Conservation (phyloP, 495 filamentous ascomycete species). For the Entonaema liquescens region DNA sequence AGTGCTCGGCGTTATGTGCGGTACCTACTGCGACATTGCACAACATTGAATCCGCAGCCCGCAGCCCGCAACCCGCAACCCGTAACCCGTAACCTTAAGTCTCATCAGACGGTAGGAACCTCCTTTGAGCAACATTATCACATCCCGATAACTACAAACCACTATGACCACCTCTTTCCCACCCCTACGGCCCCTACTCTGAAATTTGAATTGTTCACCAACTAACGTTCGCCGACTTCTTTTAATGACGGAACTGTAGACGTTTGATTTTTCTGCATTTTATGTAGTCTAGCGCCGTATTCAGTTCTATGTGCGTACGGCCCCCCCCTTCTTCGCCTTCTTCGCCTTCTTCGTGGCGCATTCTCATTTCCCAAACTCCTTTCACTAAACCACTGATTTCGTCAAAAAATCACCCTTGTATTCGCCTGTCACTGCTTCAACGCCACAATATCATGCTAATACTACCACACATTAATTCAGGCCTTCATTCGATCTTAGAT, state of each 20-base stretch:
- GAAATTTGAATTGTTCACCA: slow-evolving; percentile 9
- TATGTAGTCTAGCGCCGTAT: slow-evolving; percentile 31
- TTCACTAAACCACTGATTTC: slow-evolving; percentile 25
- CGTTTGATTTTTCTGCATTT: slow-evolving; percentile 27
- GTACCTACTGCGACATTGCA: slow-evolving; percentile 31
- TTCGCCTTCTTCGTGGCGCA: slow-evolving; percentile 21
- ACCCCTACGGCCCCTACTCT: slow-evolving; percentile 10
- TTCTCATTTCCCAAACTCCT: slow-evolving; percentile 29
- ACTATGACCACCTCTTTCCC: slow-evolving; percentile 14
- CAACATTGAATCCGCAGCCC: slow-evolving; percentile 21
- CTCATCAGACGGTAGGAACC: slow-evolving; percentile 38
- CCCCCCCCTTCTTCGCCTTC: not conserved
- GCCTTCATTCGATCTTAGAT: slow-evolving; percentile 38
- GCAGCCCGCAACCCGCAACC: slow-evolving; percentile 10
- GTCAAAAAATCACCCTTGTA: slow-evolving; percentile 25
- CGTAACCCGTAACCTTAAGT: slow-evolving; percentile 29
- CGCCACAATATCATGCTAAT: slow-evolving; percentile 35
- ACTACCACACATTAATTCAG: slow-evolving; percentile 28
- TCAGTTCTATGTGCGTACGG: slow-evolving; percentile 37
- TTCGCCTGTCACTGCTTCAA: slow-evolving; percentile 9
- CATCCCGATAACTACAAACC: slow-evolving; percentile 30
- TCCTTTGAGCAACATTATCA: slow-evolving; percentile 42
- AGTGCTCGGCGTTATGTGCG: slow-evolving; percentile 21
- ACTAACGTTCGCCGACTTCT: not conserved
- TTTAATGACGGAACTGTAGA: slow-evolving; percentile 5